Percentiles rank a stretch among this genome's conserved stretches.
Conservation (phyloP, 78 protist genomes). For the Neovahlkampfia damariscottae region DNA sequence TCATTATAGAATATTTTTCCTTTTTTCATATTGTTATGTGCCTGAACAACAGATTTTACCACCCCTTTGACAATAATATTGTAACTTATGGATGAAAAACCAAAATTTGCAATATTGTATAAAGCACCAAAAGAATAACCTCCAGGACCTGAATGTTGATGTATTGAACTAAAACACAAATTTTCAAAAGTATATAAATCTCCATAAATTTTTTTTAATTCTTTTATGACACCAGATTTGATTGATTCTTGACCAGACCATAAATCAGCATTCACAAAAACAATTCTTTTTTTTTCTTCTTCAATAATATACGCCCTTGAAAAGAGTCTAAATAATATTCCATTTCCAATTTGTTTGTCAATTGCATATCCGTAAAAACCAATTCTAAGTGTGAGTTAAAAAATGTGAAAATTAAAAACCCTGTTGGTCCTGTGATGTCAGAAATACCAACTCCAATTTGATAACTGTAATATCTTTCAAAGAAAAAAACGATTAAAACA, state of each 20-base stretch:
- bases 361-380: not conserved
- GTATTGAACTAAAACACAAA: slow-evolving; percentile 44
- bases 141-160: slow-evolving; percentile 64
- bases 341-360: not conserved
- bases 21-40: slow-evolving; percentile 28
- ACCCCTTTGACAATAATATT: slow-evolving; percentile 48
- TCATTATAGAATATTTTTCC: no score
- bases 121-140: slow-evolving; percentile 43
- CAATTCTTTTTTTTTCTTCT: not conserved
- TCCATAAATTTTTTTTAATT: not conserved
- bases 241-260: not conserved
- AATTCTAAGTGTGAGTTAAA: not conserved
- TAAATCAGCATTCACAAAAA: not conserved
- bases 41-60: slow-evolving; percentile 34
- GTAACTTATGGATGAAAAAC: slow-evolving; percentile 43
- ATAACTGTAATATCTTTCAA: no score
- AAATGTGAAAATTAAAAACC: not conserved
- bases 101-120: slow-evolving; percentile 49
- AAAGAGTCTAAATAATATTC: not conserved
- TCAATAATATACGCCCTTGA: not conserved
- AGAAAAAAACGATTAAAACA: no score
- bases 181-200: slow-evolving; percentile 12
- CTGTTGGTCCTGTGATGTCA: slow-evolving; percentile 1
- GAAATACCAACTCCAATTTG: not conserved
- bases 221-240: not conserved